Conservation (phyloP, 768 basidiomycete genomes). For the Sporobolomyces pararoseus region DNA sequence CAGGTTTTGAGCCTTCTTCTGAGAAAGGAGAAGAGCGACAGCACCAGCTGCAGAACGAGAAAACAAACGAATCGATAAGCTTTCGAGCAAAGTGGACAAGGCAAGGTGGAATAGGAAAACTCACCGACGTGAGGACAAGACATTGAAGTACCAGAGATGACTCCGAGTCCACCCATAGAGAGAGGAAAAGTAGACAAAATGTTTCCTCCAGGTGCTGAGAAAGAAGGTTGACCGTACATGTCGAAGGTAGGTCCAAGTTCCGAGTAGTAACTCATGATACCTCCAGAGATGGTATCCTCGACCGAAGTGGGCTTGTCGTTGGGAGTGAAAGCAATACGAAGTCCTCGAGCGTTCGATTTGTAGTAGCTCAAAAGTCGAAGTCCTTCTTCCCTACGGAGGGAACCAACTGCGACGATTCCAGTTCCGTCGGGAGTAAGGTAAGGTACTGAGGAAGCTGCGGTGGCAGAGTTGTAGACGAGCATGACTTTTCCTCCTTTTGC, state of each 20-base stretch:
- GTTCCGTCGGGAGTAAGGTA: slow-evolving; percentile 12
- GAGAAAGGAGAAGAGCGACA: slow-evolving; percentile 48
- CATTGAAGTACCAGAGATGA: slow-evolving; percentile 40
- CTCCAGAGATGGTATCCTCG: slow-evolving; percentile 21
- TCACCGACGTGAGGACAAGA: slow-evolving; percentile 25
- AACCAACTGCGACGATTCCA: slow-evolving; percentile 15
- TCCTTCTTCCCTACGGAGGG: slow-evolving; percentile 20
- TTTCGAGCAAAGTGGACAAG: too few relatives aligned
- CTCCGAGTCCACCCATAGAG: slow-evolving; percentile 30
- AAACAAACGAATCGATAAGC: not conserved
- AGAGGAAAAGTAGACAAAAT: slow-evolving; percentile 42
- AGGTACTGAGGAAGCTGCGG: not conserved
- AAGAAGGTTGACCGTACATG: slow-evolving; percentile 48
- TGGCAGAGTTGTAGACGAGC: slow-evolving; percentile 41
- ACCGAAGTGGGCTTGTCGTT: not conserved
- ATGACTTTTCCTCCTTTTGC: slow-evolving; percentile 57
- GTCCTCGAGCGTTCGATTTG: not conserved
- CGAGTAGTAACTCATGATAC: slow-evolving; percentile 1
- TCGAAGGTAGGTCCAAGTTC: slow-evolving; percentile 59
- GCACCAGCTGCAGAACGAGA: slow-evolving; percentile 47
- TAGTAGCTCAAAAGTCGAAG: slow-evolving; percentile 20
- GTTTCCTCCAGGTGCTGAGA: slow-evolving; percentile 41
- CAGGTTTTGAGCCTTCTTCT: slow-evolving; percentile 42
- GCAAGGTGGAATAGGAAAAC: not conserved
- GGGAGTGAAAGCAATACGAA: slow-evolving; percentile 9